Base-by-base conservation (phyloP, 2,329 filamentous ascomycete species). In the Pseudopithomyces maydicus region DNA sequence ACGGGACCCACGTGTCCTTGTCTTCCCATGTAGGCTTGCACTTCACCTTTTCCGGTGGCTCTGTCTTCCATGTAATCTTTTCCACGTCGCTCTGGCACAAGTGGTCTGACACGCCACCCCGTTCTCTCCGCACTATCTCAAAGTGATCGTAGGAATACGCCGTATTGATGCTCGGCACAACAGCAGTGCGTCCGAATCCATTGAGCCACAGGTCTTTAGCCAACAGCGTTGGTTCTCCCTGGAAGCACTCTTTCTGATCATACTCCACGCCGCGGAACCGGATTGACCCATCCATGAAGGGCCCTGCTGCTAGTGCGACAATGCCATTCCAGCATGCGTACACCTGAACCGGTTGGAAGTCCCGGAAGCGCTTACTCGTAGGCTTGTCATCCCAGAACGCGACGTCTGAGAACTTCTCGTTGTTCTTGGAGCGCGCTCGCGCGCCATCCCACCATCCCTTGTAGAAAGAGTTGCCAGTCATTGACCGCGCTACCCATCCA, bases 391-490 rank as follows among this genome's bases (percentile, higher is more conserved):
- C 82, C 78, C 80, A 83, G 26, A 29, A 29, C 26, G 26, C 26
- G 4, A 29, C 26, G 5, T 29, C 26, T 8, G 26, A 33, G 15
- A 44, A 44, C 23, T 46, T 23, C 11, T 46, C 20, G 43, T 32
- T 17, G 26, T 46, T 33, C 23, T 19, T n/a, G 20, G n/a, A 44
- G n/a, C 5, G 42, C 23, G 14, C 5, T 33, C 17, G 17, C 15
- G 38, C 38, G 8, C 14, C 14, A 5, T 41, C 38, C 38, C 38
- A 41, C 15, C 38, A 17, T 11, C 35, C 80, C 0, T 82, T 71
- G 64, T 85, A 86, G 67, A 87, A 87, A 0, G 77, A 74, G 61
- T 87, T 81, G 1, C 85, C 85, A 0, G 71, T 74, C 43, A 87
- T 78, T 2, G 74, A 77, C 6, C 85, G 79, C 0, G 81, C 79